These are phyloP conservation scores for Fragilaria crotonensis DNA, from an alignment of 108 stramenopile genomes.

Conservation along the genomic window DNA sequence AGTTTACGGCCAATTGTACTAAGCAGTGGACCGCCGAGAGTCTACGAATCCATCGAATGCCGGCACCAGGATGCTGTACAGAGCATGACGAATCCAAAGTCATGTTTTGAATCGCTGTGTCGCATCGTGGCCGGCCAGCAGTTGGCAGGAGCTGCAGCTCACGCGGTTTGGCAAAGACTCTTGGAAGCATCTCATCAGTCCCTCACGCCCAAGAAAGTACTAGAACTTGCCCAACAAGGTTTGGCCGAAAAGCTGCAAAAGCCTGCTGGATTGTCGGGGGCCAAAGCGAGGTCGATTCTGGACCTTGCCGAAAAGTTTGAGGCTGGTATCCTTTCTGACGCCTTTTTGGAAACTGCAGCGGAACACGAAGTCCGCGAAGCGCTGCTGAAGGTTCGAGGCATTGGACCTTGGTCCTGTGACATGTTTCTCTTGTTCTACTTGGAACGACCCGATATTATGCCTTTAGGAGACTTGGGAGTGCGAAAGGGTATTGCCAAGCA, in stretches of 20 bases:
- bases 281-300: conserved; percentile 40
- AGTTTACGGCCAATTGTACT: not conserved
- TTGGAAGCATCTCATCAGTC: conserved; percentile 3
- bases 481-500: conserved; percentile 37
- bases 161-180: conserved; percentile 30
- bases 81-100: conserved; percentile 14
- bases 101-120: conserved; percentile 42
- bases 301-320: conserved; percentile 29
- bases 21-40: not conserved
- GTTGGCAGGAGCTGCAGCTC: conserved; percentile 34
- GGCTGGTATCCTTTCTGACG: conserved; percentile 23
- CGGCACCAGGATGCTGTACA: conserved; percentile 15
- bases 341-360: conserved; percentile 1
- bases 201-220: conserved; percentile 21
- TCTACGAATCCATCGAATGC: not conserved
- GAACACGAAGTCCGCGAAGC: conserved; percentile 18
- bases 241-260: conserved; percentile 24
- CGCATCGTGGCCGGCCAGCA: conserved; percentile 49
- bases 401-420: conserved; percentile 61
- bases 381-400: conserved; percentile 39
- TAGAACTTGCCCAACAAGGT: conserved; percentile 15
- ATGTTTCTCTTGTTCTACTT: conserved; percentile 61
- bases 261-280: conserved; percentile 25
- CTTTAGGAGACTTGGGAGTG: conserved; percentile 59
- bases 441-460: conserved; percentile 36